Evolutionary conservation across 106 monocot genomes (phyloP).

Genomic region (Narthecium ossifragum): DNA sequence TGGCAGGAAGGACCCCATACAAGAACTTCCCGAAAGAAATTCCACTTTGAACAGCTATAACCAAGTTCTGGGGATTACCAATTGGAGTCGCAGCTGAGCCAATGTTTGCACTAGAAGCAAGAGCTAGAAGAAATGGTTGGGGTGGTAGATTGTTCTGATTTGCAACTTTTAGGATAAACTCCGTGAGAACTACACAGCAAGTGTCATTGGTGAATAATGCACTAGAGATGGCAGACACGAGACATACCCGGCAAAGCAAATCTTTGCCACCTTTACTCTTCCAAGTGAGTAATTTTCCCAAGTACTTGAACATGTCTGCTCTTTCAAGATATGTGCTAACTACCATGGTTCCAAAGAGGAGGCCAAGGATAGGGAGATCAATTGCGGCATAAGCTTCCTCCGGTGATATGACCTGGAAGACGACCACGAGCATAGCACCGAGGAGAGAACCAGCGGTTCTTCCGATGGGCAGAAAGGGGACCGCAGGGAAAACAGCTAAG

Average conservation of each 20-base stretch:
- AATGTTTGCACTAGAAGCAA: constrained; percentile 88
- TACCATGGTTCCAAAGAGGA: constrained; percentile 95
- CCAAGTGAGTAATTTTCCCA: constrained; percentile 65
- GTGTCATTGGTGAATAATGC: constrained; percentile 95
- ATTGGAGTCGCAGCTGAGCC: constrained; percentile 83
- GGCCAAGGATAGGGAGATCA: constrained; percentile 92
- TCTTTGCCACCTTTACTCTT: constrained; percentile 72
- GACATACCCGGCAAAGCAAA: constrained; percentile 57
- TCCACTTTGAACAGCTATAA: constrained; percentile 73
- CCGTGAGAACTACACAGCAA: constrained; percentile 80
- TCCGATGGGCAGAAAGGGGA: constrained; percentile 81
- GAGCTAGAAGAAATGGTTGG: constrained; percentile 71
- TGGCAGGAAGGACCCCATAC: constrained; percentile 61
- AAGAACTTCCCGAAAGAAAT: constrained; percentile 69
- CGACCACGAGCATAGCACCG: constrained; percentile 75
- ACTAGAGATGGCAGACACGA: constrained; percentile 64
- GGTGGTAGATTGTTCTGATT: constrained; percentile 81
- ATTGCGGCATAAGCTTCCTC: constrained; percentile 73
- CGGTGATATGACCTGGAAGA: constrained; percentile 59
- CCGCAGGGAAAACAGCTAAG: constrained; percentile 77
- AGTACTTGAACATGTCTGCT: constrained; percentile 79
- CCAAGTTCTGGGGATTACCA: constrained; percentile 89
- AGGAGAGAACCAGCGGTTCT: constrained; percentile 83
- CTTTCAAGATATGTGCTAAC: constrained; percentile 75
- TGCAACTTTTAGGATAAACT: constrained; percentile 72